A percentile compares a stretch with the other conserved stretches of the same genome.
Conservation (phyloP, 2,329 filamentous ascomycete species). For the Didymella exigua region DNA sequence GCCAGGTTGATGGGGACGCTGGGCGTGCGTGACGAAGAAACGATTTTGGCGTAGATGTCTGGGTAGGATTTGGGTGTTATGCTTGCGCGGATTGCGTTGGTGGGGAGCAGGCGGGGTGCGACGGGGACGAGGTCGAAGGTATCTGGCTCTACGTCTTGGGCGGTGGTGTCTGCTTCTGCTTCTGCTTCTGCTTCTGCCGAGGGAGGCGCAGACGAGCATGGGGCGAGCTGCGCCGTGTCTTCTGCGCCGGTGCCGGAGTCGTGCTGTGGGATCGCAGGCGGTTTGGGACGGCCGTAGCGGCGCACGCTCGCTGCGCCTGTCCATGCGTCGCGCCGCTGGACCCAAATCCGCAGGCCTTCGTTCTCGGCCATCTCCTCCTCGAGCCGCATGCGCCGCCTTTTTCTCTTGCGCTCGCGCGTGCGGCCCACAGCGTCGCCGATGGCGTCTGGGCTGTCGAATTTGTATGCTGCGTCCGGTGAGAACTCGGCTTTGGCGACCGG, state of each 20-base stretch:
- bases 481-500: constrained; percentile 30
- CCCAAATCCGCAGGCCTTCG: constrained; percentile 78
- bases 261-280: constrained; percentile 1
- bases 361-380: constrained; percentile 69
- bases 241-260: constrained; percentile 4
- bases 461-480: constrained; percentile 41
- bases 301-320: constrained; percentile 69
- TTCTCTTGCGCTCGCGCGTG: constrained; percentile 41
- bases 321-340: constrained; percentile 80
- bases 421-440: constrained; percentile 48
- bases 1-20: constrained; percentile 85
- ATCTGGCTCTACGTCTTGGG: constrained; percentile 2
- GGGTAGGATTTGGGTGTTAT: constrained; percentile 77
- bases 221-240: constrained; percentile 2
- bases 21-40: constrained; percentile 78
- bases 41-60: constrained; percentile 87
- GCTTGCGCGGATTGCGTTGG: constrained; percentile 76
- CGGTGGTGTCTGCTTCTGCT: not conserved
- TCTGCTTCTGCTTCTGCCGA: not conserved
- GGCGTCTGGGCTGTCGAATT: constrained; percentile 54
- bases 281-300: constrained; percentile 31
- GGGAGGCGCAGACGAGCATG: not conserved
- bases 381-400: constrained; percentile 45
- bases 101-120: constrained; percentile 71
- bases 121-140: constrained; percentile 66